A percentile compares a stretch with the other conserved stretches of the same genome.
phyloP scores from a whole-genome alignment of 192 early-diverging fungal genomes.

The Mortierella alpina region DNA sequence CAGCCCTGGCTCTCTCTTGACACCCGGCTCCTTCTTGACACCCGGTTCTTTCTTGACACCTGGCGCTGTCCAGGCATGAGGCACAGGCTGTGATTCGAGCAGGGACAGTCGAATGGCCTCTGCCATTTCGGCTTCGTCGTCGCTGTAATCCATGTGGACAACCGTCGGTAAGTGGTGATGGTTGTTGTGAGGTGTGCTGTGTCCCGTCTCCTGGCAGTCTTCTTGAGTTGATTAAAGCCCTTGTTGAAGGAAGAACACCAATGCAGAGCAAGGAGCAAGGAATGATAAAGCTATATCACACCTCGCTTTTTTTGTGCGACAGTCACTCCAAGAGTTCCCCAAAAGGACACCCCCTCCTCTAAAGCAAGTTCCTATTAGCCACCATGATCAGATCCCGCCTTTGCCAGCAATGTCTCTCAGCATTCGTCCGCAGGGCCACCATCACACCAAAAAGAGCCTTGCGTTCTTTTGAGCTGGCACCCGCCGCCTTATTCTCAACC shows the following conservation, averaged over 20 bases:
- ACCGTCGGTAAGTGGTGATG: background rate
- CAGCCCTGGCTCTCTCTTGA: too few relatives aligned
- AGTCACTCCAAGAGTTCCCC: too few relatives aligned
- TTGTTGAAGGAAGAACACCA: too few relatives aligned
- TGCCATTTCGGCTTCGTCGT: slow-evolving; percentile 29
- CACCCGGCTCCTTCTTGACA: too few relatives aligned
- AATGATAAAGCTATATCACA: background rate
- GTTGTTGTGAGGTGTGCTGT: background rate
- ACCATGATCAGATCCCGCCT: background rate
- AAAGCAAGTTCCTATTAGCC: too few relatives aligned
- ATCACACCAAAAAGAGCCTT: background rate
- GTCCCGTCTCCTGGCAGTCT: background rate
- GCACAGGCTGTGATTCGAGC: slow-evolving; percentile 14
- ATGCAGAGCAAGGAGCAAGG: too few relatives aligned
- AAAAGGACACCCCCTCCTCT: too few relatives aligned
- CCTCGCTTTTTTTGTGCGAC: too few relatives aligned
- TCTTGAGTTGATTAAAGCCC: too few relatives aligned
- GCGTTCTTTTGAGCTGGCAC: background rate
- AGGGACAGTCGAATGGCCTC: slow-evolving; percentile 48
- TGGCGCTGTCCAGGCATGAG: background rate
- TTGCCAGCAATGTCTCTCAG: slow-evolving; percentile 6
- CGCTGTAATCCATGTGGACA: slow-evolving; percentile 17
- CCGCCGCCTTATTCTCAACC: slow-evolving; percentile 3
- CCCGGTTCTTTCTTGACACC: background rate
- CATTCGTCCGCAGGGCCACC: background rate